phyloP scores from a whole-genome alignment of 805 yeast species.

The Torulaspora indica region DNA sequence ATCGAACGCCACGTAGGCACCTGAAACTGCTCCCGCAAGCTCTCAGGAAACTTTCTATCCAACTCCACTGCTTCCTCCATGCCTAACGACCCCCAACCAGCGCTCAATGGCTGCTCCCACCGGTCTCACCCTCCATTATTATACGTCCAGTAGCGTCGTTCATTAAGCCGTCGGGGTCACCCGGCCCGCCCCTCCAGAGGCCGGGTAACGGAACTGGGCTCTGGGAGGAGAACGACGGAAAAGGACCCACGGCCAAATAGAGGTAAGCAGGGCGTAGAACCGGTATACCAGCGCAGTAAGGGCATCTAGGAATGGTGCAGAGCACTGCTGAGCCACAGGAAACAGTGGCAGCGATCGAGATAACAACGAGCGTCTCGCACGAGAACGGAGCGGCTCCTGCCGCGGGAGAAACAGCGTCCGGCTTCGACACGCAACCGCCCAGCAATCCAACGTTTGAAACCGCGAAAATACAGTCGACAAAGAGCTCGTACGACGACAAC shows the following conservation, averaged over 20 bases:
- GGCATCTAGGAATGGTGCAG: not conserved
- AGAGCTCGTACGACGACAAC: slow-evolving; percentile 18
- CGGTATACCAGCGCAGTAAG: not conserved
- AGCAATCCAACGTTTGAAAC: slow-evolving; percentile 8
- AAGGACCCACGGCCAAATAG: slow-evolving; percentile 1
- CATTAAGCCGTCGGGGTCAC: not conserved
- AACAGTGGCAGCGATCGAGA: not conserved
- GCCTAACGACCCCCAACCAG: too few relatives aligned
- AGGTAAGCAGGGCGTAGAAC: not conserved
- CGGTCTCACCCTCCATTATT: too few relatives aligned
- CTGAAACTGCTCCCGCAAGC: slow-evolving; percentile 46
- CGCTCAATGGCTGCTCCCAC: too few relatives aligned
- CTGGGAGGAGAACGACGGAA: not conserved
- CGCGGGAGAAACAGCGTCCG: not conserved
- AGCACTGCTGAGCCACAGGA: slow-evolving; percentile 3
- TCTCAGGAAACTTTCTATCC: slow-evolving; percentile 40
- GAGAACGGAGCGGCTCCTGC: not conserved
- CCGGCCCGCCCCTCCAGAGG: not conserved
- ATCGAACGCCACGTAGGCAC: slow-evolving; percentile 64
- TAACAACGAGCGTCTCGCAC: not conserved
- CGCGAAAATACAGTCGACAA: slow-evolving; percentile 16
- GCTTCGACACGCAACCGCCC: not conserved
- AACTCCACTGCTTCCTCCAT: slow-evolving; percentile 30
- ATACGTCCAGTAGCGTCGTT: too few relatives aligned
- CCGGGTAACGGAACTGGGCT: not conserved